Evolutionary conservation across 2,329 filamentous ascomycete genomes (phyloP).

Genomic region (Leptoxyphium fumago): DNA sequence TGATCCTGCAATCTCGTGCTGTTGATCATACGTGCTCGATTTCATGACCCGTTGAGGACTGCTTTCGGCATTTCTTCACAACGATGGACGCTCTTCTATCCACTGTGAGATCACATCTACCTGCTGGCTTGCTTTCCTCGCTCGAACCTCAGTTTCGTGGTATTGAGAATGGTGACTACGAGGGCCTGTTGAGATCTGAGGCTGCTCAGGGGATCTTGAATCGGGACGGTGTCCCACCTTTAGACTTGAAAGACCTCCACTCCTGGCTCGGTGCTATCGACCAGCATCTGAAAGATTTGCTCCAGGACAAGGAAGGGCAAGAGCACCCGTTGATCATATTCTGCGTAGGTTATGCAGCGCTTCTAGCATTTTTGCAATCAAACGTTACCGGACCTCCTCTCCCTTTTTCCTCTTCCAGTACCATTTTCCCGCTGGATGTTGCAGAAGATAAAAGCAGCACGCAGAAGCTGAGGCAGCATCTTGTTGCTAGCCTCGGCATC

Average conservation of each 20-base stretch:
- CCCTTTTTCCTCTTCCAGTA: conserved; percentile 37
- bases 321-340: conserved; percentile 30
- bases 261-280: conserved; percentile 16
- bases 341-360: conserved; percentile 49
- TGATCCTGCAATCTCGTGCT: no score
- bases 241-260: no score
- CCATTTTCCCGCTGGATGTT: conserved; percentile 35
- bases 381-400: conserved; percentile 80
- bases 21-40: no score
- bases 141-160: conserved; percentile 23
- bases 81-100: conserved; percentile 24
- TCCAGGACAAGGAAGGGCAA: conserved; percentile 22
- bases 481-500: conserved; percentile 55
- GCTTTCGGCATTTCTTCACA: not conserved
- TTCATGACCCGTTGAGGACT: no score
- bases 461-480: conserved; percentile 37
- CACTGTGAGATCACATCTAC: conserved; percentile 27
- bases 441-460: conserved; percentile 22
- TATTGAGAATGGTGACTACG: conserved; percentile 29
- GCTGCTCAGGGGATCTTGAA: conserved; percentile 23
- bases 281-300: conserved; percentile 24
- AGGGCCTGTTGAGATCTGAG: conserved; percentile 22
- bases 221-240: no score
- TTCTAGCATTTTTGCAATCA: conserved; percentile 69
- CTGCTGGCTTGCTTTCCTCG: conserved; percentile 25